Evolutionary conservation across 805 yeast species (phyloP).

Genomic region (Tetrapisispora arboricola): DNA sequence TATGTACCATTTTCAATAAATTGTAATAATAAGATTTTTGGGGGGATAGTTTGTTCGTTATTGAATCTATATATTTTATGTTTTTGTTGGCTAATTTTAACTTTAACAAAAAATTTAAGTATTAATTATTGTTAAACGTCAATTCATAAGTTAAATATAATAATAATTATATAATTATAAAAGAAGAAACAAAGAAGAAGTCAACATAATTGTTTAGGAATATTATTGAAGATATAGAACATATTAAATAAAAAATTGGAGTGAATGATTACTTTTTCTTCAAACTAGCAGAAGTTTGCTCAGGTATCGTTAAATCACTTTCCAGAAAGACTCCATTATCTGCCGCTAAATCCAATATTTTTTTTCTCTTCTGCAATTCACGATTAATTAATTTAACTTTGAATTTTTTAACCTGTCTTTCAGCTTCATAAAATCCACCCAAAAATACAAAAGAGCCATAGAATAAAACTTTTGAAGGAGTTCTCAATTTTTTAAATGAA

Average conservation of each 20-base stretch:
- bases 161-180: too few relatives aligned
- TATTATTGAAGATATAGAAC: background rate
- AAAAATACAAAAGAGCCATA: constrained; percentile 33
- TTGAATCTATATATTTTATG: too few relatives aligned
- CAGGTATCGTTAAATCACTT: constrained; percentile 17
- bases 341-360: constrained; percentile 34
- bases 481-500: constrained; percentile 29
- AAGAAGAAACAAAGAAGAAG: too few relatives aligned
- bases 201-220: too few relatives aligned
- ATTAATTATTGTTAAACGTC: too few relatives aligned
- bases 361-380: constrained; percentile 28
- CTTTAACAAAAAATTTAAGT: too few relatives aligned
- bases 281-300: background rate
- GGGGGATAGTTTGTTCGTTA: background rate
- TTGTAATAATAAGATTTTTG: background rate
- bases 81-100: too few relatives aligned
- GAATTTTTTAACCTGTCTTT: constrained; percentile 30
- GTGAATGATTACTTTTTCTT: background rate
- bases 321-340: constrained; percentile 35
- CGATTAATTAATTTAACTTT: constrained; percentile 28
- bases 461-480: constrained; percentile 33
- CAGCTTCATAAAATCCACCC: constrained; percentile 36
- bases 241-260: background rate
- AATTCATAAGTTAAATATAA: too few relatives aligned
- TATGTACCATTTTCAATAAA: background rate